Evolutionary conservation across 2,329 filamentous ascomycete genomes (phyloP), one percentile per base, ranked within the genome.

Genomic region (Lachnellula cervina): DNA sequence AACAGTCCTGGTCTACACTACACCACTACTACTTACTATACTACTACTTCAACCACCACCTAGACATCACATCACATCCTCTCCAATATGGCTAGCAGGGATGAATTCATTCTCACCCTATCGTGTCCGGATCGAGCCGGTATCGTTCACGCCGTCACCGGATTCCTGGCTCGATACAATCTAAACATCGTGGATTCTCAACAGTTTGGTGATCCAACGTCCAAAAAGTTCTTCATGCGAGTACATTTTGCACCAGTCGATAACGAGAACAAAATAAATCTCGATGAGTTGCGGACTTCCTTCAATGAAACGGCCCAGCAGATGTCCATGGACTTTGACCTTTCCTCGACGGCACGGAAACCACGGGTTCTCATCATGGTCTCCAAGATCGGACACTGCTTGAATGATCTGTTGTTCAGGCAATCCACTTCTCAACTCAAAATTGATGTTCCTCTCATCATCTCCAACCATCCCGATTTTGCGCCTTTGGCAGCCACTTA

Each of bases 361-460:
- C 85, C 86, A 55, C 81, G 84, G 62, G 86, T 92, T 49, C 77
- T 94, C 65, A 90, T 94, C 77, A 93, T 94, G 89, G 89, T 93
- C 32, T 92, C 88, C 67, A 92, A 92, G 76, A 92, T 90, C 66
- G 89, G 89, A 8, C 89, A 93, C 77, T 93, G 89, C 71, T 77
- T 93, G 52, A 92, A 92, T 72, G 88, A 93, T 72, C 76, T 94
- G 49, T 80, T 94, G 38, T 94, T 90, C 82, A 84, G 89, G 55
- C 81, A 87, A 67, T 86, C 86, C 71, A 86, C 84, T 17, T 83
- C 83, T 46, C 88, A 92, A 73, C 77, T 94, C 52, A 53, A 56
- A 66, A 86, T 93, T 63, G 87, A 91, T 23, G 78, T 92, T 51
- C 87, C 88, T 4, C 71, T 91, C 62, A 88, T 94, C 67, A 84